Base-by-base conservation (phyloP, 805 yeast genomes). In the Yarrowia divulgata region DNA sequence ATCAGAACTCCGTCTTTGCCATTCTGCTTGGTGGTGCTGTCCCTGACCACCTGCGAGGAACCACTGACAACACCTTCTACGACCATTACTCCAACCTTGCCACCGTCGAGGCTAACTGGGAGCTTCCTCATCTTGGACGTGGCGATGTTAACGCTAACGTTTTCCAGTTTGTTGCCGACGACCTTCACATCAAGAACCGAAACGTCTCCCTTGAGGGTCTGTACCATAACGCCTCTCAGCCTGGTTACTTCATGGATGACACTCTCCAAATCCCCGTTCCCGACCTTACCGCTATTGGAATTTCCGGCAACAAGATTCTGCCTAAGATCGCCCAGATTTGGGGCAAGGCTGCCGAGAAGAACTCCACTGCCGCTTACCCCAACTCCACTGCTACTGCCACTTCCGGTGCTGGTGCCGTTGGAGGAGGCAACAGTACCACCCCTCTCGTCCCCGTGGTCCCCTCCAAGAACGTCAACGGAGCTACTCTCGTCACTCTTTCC, bases 221-320 rank as follows among this genome's bases (percentile, higher is more conserved):
- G n/a, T 46, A 46, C 34, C 50, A 23, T 12, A 46, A 46, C 50
- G 50, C 50, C 13, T 46, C 50, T 13, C 29, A 46, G 50, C 50
- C 50, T 9, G 50, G 50, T 13, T 46, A 46, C 50, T 46, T 46
- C n/a, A 23, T 19, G 50, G 50, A 46, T n/a, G 34, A 46, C 34
- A 46, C 50, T 34, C 5, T 46, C 34, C 29, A 14, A 8, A 46
- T 46, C 50, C 50, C 50, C 5, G 50, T 46, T 9, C 50, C 50
- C 6, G 34, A 46, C 34, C 16, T 46, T 8, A 23, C 32, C 34
- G 50, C 50, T n/a, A 34, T 46, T 46, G 50, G 50, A 23, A 46
- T 46, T n/a, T 46, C 50, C 34, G 50, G 50, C n/a, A 46, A 46
- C 50, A 46, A 46, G 34, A 46, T 46, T 46, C 50, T 46, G 50